A percentile compares a stretch with the other conserved stretches of the same genome.
Conservation (phyloP, 768 basidiomycete genomes). For the Panaeolus papilionaceus region DNA sequence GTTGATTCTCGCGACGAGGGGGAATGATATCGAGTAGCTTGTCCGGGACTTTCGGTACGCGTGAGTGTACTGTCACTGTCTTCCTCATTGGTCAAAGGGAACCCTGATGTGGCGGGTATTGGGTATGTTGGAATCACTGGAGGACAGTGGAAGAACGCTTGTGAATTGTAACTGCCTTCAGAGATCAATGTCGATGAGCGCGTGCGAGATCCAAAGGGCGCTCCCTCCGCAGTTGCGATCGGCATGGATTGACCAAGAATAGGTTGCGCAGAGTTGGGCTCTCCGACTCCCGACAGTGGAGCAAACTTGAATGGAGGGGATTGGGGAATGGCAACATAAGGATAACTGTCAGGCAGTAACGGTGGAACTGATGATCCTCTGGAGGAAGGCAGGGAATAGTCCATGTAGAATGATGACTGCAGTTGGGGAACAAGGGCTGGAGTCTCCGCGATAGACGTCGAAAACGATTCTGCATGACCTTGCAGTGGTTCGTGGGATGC, state of each 20-base stretch:
- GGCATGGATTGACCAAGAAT: neutral
- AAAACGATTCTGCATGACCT: slow-evolving; percentile 1
- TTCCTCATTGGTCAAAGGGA: slow-evolving; percentile 9
- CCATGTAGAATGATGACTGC: neutral
- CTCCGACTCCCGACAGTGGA: neutral
- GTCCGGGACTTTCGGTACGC: slow-evolving; percentile 6
- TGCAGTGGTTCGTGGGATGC: neutral
- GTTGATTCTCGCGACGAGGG: neutral
- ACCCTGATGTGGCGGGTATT: neutral
- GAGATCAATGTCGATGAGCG: neutral
- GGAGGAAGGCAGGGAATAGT: slow-evolving; percentile 5
- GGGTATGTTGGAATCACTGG: neutral
- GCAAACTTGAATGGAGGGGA: neutral
- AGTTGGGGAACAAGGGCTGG: neutral
- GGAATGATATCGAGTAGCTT: neutral
- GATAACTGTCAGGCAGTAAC: slow-evolving; percentile 1
- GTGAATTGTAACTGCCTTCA: neutral
- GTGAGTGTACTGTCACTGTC: neutral
- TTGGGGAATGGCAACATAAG: slow-evolving; percentile 6
- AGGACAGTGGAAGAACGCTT: neutral
- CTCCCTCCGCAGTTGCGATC: neutral
- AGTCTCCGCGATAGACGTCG: slow-evolving; percentile 8
- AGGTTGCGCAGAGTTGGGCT: neutral
- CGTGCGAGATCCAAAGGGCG: neutral
- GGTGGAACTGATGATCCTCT: slow-evolving; percentile 1